Evolutionary conservation across 345 rosid species (phyloP).

Genomic region (Carallia pectinifolia): DNA sequence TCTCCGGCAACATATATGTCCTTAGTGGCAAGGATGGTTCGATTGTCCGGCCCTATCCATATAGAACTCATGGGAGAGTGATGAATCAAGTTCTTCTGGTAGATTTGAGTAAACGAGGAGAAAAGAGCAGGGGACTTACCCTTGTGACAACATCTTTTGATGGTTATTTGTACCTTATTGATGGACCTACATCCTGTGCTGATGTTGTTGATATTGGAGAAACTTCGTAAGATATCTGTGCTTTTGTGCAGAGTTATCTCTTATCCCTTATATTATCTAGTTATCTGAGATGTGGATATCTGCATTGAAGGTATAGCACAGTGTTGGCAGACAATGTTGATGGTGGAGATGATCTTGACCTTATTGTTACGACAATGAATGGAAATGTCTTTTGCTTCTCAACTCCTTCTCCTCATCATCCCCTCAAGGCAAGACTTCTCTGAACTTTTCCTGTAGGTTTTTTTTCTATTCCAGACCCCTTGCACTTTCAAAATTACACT

Average conservation of each 20-base stretch:
- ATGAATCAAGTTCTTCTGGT: conserved; percentile 97
- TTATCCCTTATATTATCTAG: conserved; percentile 7
- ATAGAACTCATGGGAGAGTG: conserved; percentile 96
- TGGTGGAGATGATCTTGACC: conserved; percentile 99
- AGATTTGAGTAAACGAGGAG: conserved; percentile 76
- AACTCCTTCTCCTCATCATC: conserved; percentile 91
- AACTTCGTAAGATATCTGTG: conserved; percentile 72
- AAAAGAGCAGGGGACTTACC: conserved; percentile 82
- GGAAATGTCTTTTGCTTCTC: conserved; percentile 99
- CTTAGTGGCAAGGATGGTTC: conserved; percentile 97
- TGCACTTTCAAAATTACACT: conserved; percentile 6
- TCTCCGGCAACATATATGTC: conserved; percentile 89
- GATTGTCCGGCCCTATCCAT: conserved; percentile 82
- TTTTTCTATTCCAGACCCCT: conserved; percentile 1
- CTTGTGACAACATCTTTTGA: conserved; percentile 93
- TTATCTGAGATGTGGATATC: conserved; percentile 15
- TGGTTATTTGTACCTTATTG: conserved; percentile 94
- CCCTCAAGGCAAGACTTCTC: conserved; percentile 71
- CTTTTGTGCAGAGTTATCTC: conserved; percentile 14
- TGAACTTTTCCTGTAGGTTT: conserved; percentile 13
- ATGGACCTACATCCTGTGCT: conserved; percentile 94
- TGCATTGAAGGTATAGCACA: conserved; percentile 76
- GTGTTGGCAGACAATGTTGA: conserved; percentile 96
- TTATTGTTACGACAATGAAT: conserved; percentile 92
- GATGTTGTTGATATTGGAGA: conserved; percentile 98